A percentile compares a stretch with the other conserved stretches of the same genome.
These are phyloP conservation scores for Astraeus odoratus DNA, from an alignment of 768 basidiomycete genomes.

Conservation along the genomic window DNA sequence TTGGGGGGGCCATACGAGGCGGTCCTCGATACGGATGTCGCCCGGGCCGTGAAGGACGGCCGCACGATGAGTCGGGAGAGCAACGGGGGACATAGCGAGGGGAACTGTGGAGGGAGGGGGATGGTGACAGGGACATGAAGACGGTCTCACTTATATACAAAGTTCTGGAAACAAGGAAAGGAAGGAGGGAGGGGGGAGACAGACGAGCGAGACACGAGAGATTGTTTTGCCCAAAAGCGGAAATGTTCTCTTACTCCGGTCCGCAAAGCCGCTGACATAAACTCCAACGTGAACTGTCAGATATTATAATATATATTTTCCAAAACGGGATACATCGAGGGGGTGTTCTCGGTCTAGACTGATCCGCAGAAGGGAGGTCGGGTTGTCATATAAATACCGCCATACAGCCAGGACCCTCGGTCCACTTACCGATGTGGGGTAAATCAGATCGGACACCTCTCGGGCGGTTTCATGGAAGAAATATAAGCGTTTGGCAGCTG, in stretches of 20 bases:
- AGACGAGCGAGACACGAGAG: not conserved
- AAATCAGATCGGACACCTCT: conserved; percentile 12
- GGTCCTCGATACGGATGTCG: conserved; percentile 76
- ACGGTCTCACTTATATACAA: conserved; percentile 26
- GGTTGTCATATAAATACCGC: conserved; percentile 1
- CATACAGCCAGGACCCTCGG: conserved; percentile 18
- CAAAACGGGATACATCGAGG: conserved; percentile 1
- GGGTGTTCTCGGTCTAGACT: conserved; percentile 1
- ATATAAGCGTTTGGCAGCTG: conserved; percentile 1
- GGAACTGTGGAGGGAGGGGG: conserved; percentile 13
- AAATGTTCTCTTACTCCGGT: conserved; percentile 20
- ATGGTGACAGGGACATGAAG: conserved; percentile 19
- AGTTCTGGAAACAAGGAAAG: conserved; percentile 19
- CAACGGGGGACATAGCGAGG: conserved; percentile 39
- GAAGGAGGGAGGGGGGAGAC: conserved; percentile 9
- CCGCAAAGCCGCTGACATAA: conserved; percentile 29
- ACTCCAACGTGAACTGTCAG: conserved; percentile 12
- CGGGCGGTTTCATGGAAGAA: not conserved
- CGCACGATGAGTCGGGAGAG: conserved; percentile 53
- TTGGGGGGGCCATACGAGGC: conserved; percentile 65
- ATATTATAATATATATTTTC: not conserved
- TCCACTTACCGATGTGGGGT: conserved; percentile 23
- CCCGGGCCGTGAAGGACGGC: conserved; percentile 79
- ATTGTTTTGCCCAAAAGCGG: conserved; percentile 17
- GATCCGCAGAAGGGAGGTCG: not conserved